These are phyloP conservation scores for Lachnellula cervina DNA, from an alignment of 2,329 filamentous ascomycete species.

Conservation along the genomic window DNA sequence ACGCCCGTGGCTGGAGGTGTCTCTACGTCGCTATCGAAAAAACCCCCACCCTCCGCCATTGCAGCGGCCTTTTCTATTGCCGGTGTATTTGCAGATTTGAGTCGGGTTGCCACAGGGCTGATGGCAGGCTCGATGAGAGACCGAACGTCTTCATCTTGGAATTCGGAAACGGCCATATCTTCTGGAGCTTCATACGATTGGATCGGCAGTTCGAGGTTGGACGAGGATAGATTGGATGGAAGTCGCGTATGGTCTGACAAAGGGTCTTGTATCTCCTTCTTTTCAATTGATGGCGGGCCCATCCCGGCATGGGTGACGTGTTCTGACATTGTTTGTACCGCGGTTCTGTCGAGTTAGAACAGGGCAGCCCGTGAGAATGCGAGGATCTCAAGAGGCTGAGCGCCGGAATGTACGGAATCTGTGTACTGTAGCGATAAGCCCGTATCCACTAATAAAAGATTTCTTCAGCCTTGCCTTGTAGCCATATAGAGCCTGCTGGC, in stretches of 20 bases:
- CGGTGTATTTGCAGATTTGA: constrained; percentile 50
- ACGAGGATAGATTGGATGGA: not conserved
- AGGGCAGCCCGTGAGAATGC: not conserved
- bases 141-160: constrained; percentile 48
- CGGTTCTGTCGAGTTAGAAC: not conserved
- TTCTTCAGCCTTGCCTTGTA: not conserved
- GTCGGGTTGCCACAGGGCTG: constrained; percentile 50
- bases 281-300: not conserved
- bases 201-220: constrained; percentile 8
- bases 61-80: constrained; percentile 54
- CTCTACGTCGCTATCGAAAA: constrained; percentile 35
- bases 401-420: not conserved
- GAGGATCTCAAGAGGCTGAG: not conserved
- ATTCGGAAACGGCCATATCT: constrained; percentile 17
- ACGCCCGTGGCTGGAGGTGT: constrained; percentile 21
- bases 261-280: not conserved
- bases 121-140: constrained; percentile 56
- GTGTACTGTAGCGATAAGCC: not conserved
- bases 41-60: constrained; percentile 43
- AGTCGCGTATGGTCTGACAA: not conserved
- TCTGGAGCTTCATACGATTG: constrained; percentile 19
- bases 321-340: not conserved
- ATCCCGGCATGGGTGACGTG: not conserved
- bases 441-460: not conserved
- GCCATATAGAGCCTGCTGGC: not conserved